phyloP scores from a whole-genome alignment of 1,139 yeast genomes.

The Yamadazyma taylorii region DNA sequence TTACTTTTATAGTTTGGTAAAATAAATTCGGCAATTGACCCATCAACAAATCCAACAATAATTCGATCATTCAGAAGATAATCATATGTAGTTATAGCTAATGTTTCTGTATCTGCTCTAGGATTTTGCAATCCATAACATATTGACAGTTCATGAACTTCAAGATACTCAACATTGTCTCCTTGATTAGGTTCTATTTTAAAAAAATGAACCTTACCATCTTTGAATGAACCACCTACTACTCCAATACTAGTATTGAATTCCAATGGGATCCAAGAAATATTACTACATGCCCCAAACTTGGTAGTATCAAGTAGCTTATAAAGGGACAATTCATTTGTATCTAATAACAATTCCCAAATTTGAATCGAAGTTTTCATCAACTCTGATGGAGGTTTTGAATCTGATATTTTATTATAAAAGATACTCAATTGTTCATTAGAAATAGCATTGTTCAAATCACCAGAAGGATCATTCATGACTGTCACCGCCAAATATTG shows the following conservation, averaged over 20 bases:
- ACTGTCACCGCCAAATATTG: constrained; percentile 56
- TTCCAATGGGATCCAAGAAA: constrained; percentile 51
- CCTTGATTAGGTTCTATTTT: constrained; percentile 22
- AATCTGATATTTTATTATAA: constrained; percentile 13
- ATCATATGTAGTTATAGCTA: constrained; percentile 52
- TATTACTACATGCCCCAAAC: constrained; percentile 54
- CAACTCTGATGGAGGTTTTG: background rate
- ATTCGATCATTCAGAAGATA: constrained; percentile 51
- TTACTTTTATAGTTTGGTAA: constrained; percentile 21
- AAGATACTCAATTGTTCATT: constrained; percentile 37
- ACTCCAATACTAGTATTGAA: constrained; percentile 37
- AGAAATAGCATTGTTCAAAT: constrained; percentile 21
- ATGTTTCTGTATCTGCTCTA: constrained; percentile 13
- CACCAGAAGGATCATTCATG: constrained; percentile 28
- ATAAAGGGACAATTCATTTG: constrained; percentile 23
- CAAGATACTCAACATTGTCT: constrained; percentile 19
- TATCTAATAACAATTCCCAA: constrained; percentile 40
- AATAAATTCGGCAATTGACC: constrained; percentile 64
- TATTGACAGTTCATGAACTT: constrained; percentile 28
- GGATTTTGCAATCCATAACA: constrained; percentile 25
- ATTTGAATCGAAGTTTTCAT: constrained; percentile 47
- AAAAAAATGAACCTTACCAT: constrained; percentile 61
- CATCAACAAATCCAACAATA: constrained; percentile 65
- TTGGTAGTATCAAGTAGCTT: constrained; percentile 37
- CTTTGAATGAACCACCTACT: constrained; percentile 58